A percentile compares a stretch with the other conserved stretches of the same genome.
phyloP scores from a whole-genome alignment of 208 protist genomes.

The Trypanosoma brucei region DNA sequence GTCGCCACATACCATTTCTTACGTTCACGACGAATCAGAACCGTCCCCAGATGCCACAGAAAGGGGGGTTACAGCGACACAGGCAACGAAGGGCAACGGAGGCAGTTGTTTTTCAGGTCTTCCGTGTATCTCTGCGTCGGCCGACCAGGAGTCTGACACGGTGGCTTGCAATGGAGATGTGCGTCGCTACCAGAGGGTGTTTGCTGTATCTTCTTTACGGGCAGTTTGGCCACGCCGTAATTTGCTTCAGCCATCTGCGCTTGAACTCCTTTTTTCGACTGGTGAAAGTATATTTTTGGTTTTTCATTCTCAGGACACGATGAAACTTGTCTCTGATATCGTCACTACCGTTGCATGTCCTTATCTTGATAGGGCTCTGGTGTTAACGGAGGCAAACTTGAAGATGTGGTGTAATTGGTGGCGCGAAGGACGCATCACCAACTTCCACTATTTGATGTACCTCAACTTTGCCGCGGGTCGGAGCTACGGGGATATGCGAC shows the following conservation, averaged over 20 bases:
- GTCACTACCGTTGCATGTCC: conserved; percentile 13
- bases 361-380: conserved; percentile 21
- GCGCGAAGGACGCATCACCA: conserved; percentile 71
- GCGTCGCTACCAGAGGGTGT: conserved; percentile 13
- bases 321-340: conserved; percentile 11
- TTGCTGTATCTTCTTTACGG: conserved; percentile 22
- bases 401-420: conserved; percentile 53
- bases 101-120: too few species aligned
- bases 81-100: too few species aligned
- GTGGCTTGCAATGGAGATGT: conserved; percentile 6
- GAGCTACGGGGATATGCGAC: conserved; percentile 72
- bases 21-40: conserved; percentile 15
- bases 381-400: conserved; percentile 22
- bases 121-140: not conserved
- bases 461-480: conserved; percentile 76
- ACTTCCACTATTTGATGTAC: conserved; percentile 86
- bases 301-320: conserved; percentile 26
- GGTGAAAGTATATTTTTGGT: conserved; percentile 34
- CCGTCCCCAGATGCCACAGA: not conserved
- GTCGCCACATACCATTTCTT: conserved; percentile 20
- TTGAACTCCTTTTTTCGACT: conserved; percentile 35
- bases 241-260: conserved; percentile 29
- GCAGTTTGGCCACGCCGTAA: conserved; percentile 35
- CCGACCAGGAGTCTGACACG: not conserved
- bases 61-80: not conserved